Evolutionary conservation across 495 filamentous ascomycete genomes (phyloP).

Genomic region (Xeromyces bisporus): DNA sequence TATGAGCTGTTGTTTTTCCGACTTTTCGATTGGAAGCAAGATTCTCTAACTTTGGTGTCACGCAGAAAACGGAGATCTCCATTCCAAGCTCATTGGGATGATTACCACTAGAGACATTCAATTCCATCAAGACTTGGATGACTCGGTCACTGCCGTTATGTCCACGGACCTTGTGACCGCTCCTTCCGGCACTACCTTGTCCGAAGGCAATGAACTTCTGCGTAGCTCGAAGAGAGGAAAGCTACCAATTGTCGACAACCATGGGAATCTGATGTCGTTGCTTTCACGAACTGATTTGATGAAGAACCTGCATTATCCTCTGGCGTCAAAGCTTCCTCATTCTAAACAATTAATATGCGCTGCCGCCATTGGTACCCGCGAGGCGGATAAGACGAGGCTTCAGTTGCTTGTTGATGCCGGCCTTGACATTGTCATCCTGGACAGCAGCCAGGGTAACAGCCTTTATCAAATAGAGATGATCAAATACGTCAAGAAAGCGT

Average conservation of each 20-base stretch:
- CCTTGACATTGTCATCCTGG: constrained; percentile 86
- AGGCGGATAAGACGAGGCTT: constrained; percentile 78
- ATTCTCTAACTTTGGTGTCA: not conserved
- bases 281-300: constrained; percentile 94
- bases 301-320: constrained; percentile 95
- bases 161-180: constrained; percentile 90
- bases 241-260: constrained; percentile 80
- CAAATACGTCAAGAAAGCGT: constrained; percentile 77
- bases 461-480: constrained; percentile 97
- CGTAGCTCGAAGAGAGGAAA: constrained; percentile 97
- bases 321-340: constrained; percentile 89
- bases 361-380: constrained; percentile 85
- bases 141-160: constrained; percentile 82
- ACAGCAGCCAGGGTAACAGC: constrained; percentile 92
- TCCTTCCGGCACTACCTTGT: constrained; percentile 61
- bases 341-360: constrained; percentile 96
- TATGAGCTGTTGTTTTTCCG: not conserved
- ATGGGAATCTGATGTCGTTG: constrained; percentile 80
- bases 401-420: constrained; percentile 82
- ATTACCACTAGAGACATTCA: constrained; percentile 96
- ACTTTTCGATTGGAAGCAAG: not conserved
- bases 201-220: constrained; percentile 85
- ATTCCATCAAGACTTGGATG: constrained; percentile 55
- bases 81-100: constrained; percentile 90
- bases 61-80: constrained; percentile 80